Evolutionary conservation across 2,329 filamentous ascomycete species (phyloP), one percentile per base, ranked within the genome.

Genomic region (Fusarium globosum): DNA sequence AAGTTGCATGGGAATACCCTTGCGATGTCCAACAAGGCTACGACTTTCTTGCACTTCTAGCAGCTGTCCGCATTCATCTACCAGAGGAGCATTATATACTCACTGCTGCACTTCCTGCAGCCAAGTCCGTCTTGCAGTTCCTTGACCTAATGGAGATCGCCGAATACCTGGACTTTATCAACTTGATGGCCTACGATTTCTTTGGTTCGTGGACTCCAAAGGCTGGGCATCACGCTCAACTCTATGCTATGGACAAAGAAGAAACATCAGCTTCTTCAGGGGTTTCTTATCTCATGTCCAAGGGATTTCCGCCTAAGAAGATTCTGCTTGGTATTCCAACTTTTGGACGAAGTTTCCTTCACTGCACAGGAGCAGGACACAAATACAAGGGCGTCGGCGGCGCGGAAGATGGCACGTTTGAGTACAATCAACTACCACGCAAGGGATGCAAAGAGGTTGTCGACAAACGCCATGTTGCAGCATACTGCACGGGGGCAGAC

Each of bases 1-100:
- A 68, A 96, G 93, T 96, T 79, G 91, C 93, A 77, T 96, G 94
- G 94, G 91, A 94, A 79, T 93, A 94, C 76, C 93, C 94, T 5
- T 87, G 87, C 61, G 86, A 92, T 78, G 80, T 85, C 4, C 85
- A 90, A 60, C 89, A 95, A 81, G 93, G 93, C 30, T 84, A 86
- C 69, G 88, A 95, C 80, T 95, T 94, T 79, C 82, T 95, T 49
- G 86, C 88, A 23, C 86, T 96, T 33, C 86, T 96, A 36, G 88
- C 90, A 15, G 85, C 88, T 23, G 83, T 94, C 58, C 91, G 94
- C 65, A 83, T 89, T 64, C 87, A 90, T 63, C 86, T 96, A n/a
- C 91, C 92, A 20, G 86, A 90, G 38, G 90, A 92, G 45, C 85
- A 87, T 48, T 96, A 92, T 80, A 85, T 93, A 15, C 83, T 96